Conservation (phyloP, 805 yeast genomes). For the Starmerella lactis-condensi region DNA sequence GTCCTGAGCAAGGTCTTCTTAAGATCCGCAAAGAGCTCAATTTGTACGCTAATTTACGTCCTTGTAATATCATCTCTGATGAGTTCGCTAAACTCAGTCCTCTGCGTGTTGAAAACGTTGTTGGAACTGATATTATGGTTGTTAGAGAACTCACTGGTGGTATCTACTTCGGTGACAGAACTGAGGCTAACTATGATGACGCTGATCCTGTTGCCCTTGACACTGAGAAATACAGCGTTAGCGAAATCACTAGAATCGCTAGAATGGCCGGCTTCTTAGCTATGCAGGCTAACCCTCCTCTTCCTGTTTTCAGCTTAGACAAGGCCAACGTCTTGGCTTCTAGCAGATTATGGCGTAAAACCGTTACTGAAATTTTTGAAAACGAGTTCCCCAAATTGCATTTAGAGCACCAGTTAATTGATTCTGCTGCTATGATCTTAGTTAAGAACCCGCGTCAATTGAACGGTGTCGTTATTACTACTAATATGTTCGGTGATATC, state of each 20-base stretch:
- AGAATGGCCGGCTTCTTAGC: conserved; percentile 98
- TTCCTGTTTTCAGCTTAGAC: conserved; percentile 89
- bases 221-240: conserved; percentile 77
- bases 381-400: conserved; percentile 80
- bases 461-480: conserved; percentile 82
- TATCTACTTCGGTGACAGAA: conserved; percentile 89
- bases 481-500: conserved; percentile 97
- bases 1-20: conserved; percentile 94
- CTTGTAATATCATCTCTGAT: conserved; percentile 83
- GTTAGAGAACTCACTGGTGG: conserved; percentile 97
- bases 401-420: conserved; percentile 86
- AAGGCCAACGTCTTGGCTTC: conserved; percentile 96
- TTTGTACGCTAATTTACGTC: conserved; percentile 89
- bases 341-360: conserved; percentile 88
- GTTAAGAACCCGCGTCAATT: conserved; percentile 78
- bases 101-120: conserved; percentile 62
- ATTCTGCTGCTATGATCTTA: conserved; percentile 96
- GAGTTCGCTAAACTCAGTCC: conserved; percentile 74
- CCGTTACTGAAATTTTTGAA: conserved; percentile 66
- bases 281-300: conserved; percentile 78
- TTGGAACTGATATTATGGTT: conserved; percentile 80
- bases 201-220: conserved; percentile 51
- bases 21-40: conserved; percentile 87
- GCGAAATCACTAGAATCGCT: conserved; percentile 87
- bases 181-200: conserved; percentile 75